Evolutionary conservation across 192 early-diverging fungal genomes (phyloP).

Genomic region (Phycomyces nitens): DNA sequence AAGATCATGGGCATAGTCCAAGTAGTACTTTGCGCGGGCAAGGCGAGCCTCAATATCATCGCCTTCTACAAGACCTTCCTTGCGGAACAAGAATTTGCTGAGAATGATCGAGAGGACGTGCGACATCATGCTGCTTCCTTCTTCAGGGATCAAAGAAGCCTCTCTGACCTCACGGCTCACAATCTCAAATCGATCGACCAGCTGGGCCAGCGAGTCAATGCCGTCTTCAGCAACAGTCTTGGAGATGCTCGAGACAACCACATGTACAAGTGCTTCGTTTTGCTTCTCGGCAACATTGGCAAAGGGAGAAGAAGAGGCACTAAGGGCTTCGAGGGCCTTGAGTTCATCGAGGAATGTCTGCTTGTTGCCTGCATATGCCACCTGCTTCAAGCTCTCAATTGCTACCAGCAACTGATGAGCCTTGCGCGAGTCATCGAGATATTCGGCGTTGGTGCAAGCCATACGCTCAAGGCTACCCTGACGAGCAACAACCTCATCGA

Average conservation of each 20-base stretch:
- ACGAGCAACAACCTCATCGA: conserved; percentile 76
- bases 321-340: conserved; percentile 52
- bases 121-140: conserved; percentile 79
- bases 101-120: conserved; percentile 71
- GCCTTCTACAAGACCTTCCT: conserved; percentile 81
- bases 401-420: conserved; percentile 66
- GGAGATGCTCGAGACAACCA: conserved; percentile 61
- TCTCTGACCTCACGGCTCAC: conserved; percentile 69
- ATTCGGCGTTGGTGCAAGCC: conserved; percentile 62
- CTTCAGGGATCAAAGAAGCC: conserved; percentile 80
- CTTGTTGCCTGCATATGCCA: conserved; percentile 42
- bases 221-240: conserved; percentile 58
- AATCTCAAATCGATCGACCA: conserved; percentile 66
- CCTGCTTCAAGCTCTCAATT: conserved; percentile 62
- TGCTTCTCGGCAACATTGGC: conserved; percentile 34
- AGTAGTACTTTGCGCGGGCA: conserved; percentile 72
- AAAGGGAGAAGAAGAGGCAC: conserved; percentile 37
- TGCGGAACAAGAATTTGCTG: conserved; percentile 76
- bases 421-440: conserved; percentile 57
- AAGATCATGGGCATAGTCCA: conserved; percentile 68
- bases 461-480: conserved; percentile 68
- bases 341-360: conserved; percentile 72
- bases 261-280: conserved; percentile 44
- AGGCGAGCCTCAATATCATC: conserved; percentile 83
- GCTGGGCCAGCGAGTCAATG: conserved; percentile 60